phyloP scores from a whole-genome alignment of 306 rosid genomes.

The Lathyrus tuberosus region DNA sequence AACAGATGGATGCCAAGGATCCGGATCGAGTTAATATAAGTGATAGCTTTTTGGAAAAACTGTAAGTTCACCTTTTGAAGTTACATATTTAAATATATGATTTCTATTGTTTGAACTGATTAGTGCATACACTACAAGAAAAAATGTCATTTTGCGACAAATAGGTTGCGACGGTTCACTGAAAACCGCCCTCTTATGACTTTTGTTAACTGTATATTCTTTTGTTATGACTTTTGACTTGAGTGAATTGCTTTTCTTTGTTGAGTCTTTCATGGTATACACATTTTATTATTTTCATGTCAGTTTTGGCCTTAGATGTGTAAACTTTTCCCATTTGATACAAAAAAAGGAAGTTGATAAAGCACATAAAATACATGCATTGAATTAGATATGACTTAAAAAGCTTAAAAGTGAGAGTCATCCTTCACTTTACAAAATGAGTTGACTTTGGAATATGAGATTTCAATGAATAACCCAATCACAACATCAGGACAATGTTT shows the following conservation, averaged over 20 bases:
- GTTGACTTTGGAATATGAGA: no score
- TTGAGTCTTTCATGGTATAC: neutral
- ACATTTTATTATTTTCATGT: neutral
- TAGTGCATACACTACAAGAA: no score
- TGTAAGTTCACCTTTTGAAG: conserved; percentile 49
- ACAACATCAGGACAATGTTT: no score
- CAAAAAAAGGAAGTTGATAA: conserved; percentile 15
- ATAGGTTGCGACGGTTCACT: no score
- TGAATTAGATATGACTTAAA: no score
- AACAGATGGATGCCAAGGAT: conserved; percentile 81
- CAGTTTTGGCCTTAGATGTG: conserved; percentile 4
- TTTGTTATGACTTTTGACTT: conserved; percentile 8
- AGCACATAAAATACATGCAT: neutral
- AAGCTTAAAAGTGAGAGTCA: no score
- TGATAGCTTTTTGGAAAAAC: conserved; percentile 77
- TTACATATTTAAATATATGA: neutral
- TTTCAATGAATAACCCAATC: no score
- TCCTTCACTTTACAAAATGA: no score
- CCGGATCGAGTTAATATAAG: conserved; percentile 73
- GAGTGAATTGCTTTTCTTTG: conserved; percentile 9
- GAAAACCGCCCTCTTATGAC: no score
- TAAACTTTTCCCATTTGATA: conserved; percentile 4
- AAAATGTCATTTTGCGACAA: no score
- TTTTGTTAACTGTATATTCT: conserved; percentile 33
- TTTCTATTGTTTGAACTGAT: neutral